These are phyloP conservation scores for Blastobotrys proliferans DNA, from an alignment of 1,139 yeast genomes.

Conservation along the genomic window DNA sequence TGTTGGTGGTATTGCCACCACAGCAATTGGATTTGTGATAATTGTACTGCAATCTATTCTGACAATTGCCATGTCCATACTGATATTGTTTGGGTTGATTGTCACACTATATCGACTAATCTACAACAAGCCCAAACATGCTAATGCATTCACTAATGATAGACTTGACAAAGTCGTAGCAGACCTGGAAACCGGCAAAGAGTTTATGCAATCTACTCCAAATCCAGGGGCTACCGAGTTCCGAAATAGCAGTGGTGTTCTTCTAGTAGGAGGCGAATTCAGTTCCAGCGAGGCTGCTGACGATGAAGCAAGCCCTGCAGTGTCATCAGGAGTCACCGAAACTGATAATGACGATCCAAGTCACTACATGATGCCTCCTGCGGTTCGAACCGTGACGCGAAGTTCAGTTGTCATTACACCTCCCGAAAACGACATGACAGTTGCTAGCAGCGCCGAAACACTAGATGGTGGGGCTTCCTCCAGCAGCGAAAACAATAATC, in stretches of 20 bases:
- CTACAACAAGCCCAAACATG: neutral
- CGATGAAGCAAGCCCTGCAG: slow-evolving; percentile 1
- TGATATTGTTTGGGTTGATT: slow-evolving; percentile 3
- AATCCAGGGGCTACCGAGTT: neutral
- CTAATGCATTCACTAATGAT: neutral
- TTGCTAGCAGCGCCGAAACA: no score
- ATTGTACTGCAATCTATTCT: slow-evolving; percentile 5
- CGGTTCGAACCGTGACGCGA: no score
- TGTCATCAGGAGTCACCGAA: no score
- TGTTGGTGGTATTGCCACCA: neutral
- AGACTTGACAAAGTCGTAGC: neutral
- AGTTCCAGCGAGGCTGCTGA: slow-evolving; percentile 1
- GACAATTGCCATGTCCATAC: neutral
- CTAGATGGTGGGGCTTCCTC: no score
- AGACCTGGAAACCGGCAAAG: neutral
- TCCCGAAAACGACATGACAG: no score
- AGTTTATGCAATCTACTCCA: neutral
- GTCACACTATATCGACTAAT: neutral
- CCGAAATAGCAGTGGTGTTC: slow-evolving; percentile 1
- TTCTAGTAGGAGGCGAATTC: slow-evolving; percentile 4
- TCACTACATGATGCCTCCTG: no score
- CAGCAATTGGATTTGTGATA: slow-evolving; percentile 1
- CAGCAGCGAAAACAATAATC: no score
- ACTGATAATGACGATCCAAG: no score
- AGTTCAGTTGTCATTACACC: no score